Percentiles rank a stretch among this genome's conserved stretches.
These are phyloP conservation scores for Nothomitra cinnamomea DNA, from an alignment of 2,329 filamentous ascomycete genomes.

Conservation along the genomic window DNA sequence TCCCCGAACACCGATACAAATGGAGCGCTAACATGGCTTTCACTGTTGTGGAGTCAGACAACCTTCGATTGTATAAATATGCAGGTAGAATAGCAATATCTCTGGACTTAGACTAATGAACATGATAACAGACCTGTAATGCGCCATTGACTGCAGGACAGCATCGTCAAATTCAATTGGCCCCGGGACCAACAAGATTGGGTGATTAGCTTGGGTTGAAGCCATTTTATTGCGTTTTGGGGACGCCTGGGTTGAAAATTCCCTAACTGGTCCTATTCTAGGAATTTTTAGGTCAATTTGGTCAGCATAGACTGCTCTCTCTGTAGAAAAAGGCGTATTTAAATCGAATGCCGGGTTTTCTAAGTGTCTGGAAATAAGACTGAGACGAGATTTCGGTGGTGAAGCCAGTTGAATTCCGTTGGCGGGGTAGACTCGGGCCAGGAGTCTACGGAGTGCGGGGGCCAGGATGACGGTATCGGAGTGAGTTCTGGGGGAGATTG, in stretches of 20 bases:
- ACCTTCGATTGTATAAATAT: background rate
- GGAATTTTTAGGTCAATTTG: background rate
- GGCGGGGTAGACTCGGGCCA: slow-evolving; percentile 14
- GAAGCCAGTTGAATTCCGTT: slow-evolving; percentile 29
- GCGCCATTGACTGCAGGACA: slow-evolving; percentile 85
- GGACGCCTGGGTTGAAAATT: slow-evolving; percentile 3
- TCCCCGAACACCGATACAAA: slow-evolving; percentile 90
- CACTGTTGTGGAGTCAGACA: slow-evolving; percentile 33
- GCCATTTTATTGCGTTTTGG: slow-evolving; percentile 26
- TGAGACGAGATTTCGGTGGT: slow-evolving; percentile 33
- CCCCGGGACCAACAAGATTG: slow-evolving; percentile 82
- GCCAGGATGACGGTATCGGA: background rate
- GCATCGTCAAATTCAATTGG: slow-evolving; percentile 98
- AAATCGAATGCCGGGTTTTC: slow-evolving; percentile 37
- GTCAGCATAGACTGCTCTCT: slow-evolving; percentile 26
- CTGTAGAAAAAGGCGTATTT: slow-evolving; percentile 46
- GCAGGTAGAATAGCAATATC: background rate
- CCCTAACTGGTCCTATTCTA: background rate
- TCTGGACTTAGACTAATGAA: background rate
- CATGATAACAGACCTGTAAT: slow-evolving; percentile 52
- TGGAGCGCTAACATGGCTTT: slow-evolving; percentile 79
- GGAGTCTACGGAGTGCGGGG: background rate
- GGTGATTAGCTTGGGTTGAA: slow-evolving; percentile 40
- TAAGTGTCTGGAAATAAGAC: slow-evolving; percentile 44
- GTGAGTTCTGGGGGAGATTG: background rate